Evolutionary conservation across 768 basidiomycete genomes (phyloP), one percentile per base, ranked within the genome.

Genomic region (Boletus speciosus): DNA sequence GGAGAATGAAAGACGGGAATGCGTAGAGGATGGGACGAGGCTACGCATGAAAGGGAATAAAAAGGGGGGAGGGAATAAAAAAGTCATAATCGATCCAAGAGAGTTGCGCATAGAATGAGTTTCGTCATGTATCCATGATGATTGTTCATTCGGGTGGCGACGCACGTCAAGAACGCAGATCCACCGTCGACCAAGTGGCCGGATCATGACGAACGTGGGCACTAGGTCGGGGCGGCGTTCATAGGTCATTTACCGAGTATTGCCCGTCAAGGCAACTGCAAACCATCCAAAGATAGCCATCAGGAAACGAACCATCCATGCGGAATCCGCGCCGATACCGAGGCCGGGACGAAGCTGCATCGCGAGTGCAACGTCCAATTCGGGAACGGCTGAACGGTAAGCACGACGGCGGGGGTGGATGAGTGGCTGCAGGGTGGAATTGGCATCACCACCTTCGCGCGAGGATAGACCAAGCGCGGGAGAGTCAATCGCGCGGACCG

Each of bases 231-330:
- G 21, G 44, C 46, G 44, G 39, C 15, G 6, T 40, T 21, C 46
- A 25, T 42, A 32, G 14, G n/a, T 42, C 27, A 45, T 53, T 64
- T 47, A 70, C 27, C 54, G 58, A 25, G 52, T 31, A 34, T 67
- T 71, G 37, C 78, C 71, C 31, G 78, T 74, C 53, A 83, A 70
- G 39, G 85, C 73, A 31, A 88, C 78, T 39, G 83, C 79, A 58
- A 90, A 76, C 88, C 88, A 90, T 23, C 87, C 88, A 66, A 86
- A 89, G 69, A 88, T 78, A 31, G 83, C 76, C 87, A 90, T 88
- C 70, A 90, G 68, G 66, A 88, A 90, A 55, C 87, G 73, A 46
- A 90, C 85, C 76, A 88, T 80, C 86, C 86, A 90, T 36, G 87
- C 87, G 6, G 86, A 78, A 61, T 90, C 88, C 11, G 86, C 83